Conservation (phyloP, 177 flowering plant genomes). For the Vitis hybrid region DNA sequence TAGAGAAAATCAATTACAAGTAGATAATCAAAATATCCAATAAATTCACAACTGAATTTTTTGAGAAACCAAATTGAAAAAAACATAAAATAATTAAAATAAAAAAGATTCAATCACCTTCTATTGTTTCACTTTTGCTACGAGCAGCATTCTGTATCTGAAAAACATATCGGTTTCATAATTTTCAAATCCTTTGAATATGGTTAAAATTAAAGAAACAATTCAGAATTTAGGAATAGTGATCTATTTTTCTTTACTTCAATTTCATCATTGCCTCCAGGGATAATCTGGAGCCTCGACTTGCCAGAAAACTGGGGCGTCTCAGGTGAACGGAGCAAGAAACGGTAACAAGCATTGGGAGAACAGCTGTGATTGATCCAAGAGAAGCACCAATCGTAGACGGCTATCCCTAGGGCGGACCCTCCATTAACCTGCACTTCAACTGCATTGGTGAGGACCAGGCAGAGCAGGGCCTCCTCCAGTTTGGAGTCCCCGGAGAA, state of each 20-base stretch:
- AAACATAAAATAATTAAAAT: neutral
- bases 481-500: neutral
- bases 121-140: constrained; percentile 2
- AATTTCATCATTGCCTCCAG: constrained; percentile 20
- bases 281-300: constrained; percentile 21
- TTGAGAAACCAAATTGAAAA: neutral
- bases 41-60: neutral
- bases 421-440: constrained; percentile 49
- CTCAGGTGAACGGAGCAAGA: constrained; percentile 18
- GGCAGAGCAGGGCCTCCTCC: constrained; percentile 53
- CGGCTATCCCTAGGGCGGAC: constrained; percentile 39
- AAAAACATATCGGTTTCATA: constrained; percentile 1
- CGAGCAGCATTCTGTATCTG: constrained; percentile 23
- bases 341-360: constrained; percentile 75
- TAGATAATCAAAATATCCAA: neutral
- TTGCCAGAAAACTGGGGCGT: neutral
- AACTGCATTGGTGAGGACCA: constrained; percentile 67
- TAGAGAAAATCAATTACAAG: neutral
- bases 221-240: no score
- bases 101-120: constrained; percentile 15
- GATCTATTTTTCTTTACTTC: constrained; percentile 7
- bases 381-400: constrained; percentile 53
- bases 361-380: constrained; percentile 91
- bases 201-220: no score
- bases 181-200: no score